phyloP scores from a whole-genome alignment of 441 rosid genomes.

The Jatropha podagrica region DNA sequence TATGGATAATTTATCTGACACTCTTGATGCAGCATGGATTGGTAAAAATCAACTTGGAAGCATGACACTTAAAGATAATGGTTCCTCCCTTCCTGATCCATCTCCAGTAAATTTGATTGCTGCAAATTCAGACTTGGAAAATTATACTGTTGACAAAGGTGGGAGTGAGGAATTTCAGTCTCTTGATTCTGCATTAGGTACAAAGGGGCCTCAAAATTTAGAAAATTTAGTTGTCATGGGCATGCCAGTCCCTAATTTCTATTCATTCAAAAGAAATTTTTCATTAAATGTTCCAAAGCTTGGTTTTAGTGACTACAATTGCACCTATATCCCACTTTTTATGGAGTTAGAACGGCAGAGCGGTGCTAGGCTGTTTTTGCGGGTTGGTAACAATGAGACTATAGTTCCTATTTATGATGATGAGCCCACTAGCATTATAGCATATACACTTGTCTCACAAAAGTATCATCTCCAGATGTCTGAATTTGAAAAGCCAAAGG shows the following conservation, averaged over 20 bases:
- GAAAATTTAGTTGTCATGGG: slow-evolving; percentile 55
- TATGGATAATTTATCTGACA: slow-evolving; percentile 51
- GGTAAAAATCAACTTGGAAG: slow-evolving; percentile 48
- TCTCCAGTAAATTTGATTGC: slow-evolving; percentile 20
- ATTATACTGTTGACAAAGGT: slow-evolving; percentile 21
- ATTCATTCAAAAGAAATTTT: slow-evolving; percentile 51
- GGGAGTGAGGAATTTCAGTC: slow-evolving; percentile 30
- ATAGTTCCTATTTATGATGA: slow-evolving; percentile 86
- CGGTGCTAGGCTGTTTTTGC: slow-evolving; percentile 72
- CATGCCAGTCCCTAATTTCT: slow-evolving; percentile 61
- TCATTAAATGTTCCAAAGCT: slow-evolving; percentile 62
- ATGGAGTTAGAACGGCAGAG: slow-evolving; percentile 60
- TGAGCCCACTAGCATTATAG: slow-evolving; percentile 88
- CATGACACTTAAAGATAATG: slow-evolving; percentile 36
- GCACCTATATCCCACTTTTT: slow-evolving; percentile 59
- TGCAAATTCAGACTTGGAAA: slow-evolving; percentile 25
- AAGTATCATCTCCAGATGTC: slow-evolving; percentile 61
- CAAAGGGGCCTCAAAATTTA: slow-evolving; percentile 30
- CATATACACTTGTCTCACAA: slow-evolving; percentile 72
- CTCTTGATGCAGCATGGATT: slow-evolving; percentile 81
- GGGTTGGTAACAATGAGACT: slow-evolving; percentile 70
- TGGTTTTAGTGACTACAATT: slow-evolving; percentile 58
- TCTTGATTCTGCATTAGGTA: slow-evolving; percentile 27
- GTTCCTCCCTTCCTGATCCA: slow-evolving; percentile 35
- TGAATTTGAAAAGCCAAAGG: slow-evolving; percentile 60